Conservation (phyloP, 257 asterid species). For the Eustoma russellianum region DNA sequence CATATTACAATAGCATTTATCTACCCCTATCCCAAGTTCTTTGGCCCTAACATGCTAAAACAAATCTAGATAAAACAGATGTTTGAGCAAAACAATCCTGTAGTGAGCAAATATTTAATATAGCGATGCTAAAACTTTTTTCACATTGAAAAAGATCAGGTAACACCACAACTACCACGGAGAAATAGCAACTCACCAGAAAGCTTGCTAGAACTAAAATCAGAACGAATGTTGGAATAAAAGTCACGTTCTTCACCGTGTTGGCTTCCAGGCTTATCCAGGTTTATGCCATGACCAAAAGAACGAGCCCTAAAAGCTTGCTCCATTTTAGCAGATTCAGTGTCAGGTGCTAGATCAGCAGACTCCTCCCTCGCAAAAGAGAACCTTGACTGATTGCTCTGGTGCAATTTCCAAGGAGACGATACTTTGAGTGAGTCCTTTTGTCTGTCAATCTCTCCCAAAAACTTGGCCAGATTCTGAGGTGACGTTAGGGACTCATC, state of each 20-base stretch:
- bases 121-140: background rate
- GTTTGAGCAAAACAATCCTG: too few species aligned
- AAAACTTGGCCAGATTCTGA: constrained; percentile 50
- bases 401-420: constrained; percentile 53
- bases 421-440: constrained; percentile 47
- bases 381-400: constrained; percentile 74
- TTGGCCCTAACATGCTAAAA: too few species aligned
- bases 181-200: constrained; percentile 55
- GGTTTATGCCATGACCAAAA: constrained; percentile 36
- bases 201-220: constrained; percentile 40
- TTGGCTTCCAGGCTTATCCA: constrained; percentile 33
- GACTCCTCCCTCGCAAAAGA: constrained; percentile 86
- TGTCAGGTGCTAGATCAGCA: constrained; percentile 13
- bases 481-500: constrained; percentile 65
- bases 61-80: too few species aligned
- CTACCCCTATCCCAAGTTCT: background rate
- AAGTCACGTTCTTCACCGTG: constrained; percentile 44
- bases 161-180: too few species aligned
- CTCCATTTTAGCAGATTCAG: constrained; percentile 36
- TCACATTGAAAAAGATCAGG: background rate
- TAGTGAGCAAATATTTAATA: background rate
- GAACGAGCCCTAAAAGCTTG: constrained; percentile 38
- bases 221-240: constrained; percentile 34
- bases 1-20: background rate
- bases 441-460: constrained; percentile 45